A percentile compares a stretch with the other conserved stretches of the same genome.
Evolutionary conservation across 345 rosid genomes (phyloP).

Genomic region (Eucalyptus grandis): DNA sequence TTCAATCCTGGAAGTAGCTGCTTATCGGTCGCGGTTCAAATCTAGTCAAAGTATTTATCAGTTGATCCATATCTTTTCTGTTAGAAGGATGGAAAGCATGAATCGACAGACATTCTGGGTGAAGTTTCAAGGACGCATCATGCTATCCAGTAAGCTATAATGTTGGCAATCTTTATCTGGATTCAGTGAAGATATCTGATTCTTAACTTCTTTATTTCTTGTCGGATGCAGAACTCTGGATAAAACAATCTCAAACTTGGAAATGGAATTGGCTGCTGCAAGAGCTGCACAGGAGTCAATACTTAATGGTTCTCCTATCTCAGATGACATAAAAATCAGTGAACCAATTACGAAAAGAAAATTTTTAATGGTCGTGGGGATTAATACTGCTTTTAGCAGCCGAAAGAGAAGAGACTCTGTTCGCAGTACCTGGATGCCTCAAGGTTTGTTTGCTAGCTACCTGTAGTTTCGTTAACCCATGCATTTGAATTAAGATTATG

Average conservation of each 20-base stretch:
- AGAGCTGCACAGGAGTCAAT: conserved; percentile 81
- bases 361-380: conserved; percentile 83
- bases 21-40: neutral
- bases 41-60: neutral
- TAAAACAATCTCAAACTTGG: conserved; percentile 69
- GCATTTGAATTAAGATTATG: neutral
- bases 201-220: neutral
- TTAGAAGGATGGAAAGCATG: conserved; percentile 44
- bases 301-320: conserved; percentile 65
- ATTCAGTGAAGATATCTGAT: neutral
- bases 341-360: conserved; percentile 45
- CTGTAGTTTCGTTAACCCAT: neutral
- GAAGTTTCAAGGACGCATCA: conserved; percentile 70
- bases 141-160: conserved; percentile 54
- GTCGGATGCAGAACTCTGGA: conserved; percentile 45
- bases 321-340: conserved; percentile 36
- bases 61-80: neutral
- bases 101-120: conserved; percentile 39
- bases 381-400: conserved; percentile 95
- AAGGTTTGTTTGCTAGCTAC: conserved; percentile 30
- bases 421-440: conserved; percentile 98
- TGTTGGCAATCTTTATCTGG: neutral
- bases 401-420: conserved; percentile 92
- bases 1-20: neutral
- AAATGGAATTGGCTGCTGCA: conserved; percentile 83